Percentiles rank a stretch among this genome's conserved stretches.
These are phyloP conservation scores for Solanum gandarillasii DNA, from an alignment of 257 asterid genomes.

Conservation along the genomic window DNA sequence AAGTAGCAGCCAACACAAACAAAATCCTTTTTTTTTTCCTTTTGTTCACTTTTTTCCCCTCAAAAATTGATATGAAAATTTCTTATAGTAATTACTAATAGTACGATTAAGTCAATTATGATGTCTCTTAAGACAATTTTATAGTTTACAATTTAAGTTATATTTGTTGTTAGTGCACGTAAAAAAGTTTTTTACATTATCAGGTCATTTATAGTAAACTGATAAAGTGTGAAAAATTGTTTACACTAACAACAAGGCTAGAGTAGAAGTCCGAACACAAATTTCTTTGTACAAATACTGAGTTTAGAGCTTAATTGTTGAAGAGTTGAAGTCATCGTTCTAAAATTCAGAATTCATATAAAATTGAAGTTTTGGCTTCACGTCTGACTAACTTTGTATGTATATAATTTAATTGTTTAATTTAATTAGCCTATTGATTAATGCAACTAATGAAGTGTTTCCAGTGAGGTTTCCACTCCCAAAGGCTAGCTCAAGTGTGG, in stretches of 20 bases:
- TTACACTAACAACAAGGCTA: too few relatives aligned
- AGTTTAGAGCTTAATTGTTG: background rate
- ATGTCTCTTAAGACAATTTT: background rate
- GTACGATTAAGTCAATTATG: background rate
- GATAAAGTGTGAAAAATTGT: too few relatives aligned
- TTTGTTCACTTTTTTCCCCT: background rate
- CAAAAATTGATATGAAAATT: background rate
- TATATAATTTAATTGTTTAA: background rate
- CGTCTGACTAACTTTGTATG: background rate
- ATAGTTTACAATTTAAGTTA: background rate
- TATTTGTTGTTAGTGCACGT: background rate
- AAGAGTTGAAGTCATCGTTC: background rate
- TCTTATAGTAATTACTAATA: background rate
- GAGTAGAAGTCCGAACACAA: too few relatives aligned
- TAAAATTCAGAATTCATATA: background rate
- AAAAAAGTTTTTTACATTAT: background rate
- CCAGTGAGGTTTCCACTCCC: conserved; percentile 45
- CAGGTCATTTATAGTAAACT: background rate
- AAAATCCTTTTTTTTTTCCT: background rate
- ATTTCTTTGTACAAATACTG: too few relatives aligned
- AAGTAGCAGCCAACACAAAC: background rate
- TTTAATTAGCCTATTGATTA: conserved; percentile 11
- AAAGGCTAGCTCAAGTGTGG: conserved; percentile 16
- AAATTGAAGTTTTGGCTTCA: background rate
- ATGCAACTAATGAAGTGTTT: conserved; percentile 27